Evolutionary conservation across 495 filamentous ascomycete species (phyloP), one percentile per base, ranked within the genome.

Genomic region (Aspergillus egyptiacus): DNA sequence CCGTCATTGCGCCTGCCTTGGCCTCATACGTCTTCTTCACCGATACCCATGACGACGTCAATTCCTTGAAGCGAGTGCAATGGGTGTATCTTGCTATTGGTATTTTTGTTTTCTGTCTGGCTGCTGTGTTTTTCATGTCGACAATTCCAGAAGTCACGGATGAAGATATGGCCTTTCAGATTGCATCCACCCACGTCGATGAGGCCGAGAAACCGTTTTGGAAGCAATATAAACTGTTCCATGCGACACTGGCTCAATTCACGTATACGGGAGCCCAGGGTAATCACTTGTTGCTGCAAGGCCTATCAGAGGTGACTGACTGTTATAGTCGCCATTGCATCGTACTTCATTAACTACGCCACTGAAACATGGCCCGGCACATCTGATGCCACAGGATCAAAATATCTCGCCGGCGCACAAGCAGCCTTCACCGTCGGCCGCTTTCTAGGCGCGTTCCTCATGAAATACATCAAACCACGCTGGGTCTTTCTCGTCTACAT

Each of bases 71-170:
- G 27, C 65, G 76, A 51, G 85, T 88, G 11, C 83, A 88, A 59
- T 88, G 82, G 81, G 81, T 84, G 3, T 89, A 89, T 61, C 73
- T 87, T 5, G 83, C 80, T 28, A 83, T 88, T 43, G 85, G 81
- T 11, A 67, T 68, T 64, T 87, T 88, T 57, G 84, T 87, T 40
- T 78, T 77, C 59, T 27, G 79, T 25, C 74, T 89, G 4, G 80
- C 81, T 13, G 57, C 77, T 40, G 68, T 84, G 38, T 88, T 88
- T 68, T 83, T 73, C 63, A 57, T 86, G 27, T 73, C 77, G 5
- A 70, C 70, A 0, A 83, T 88, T 30, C 84, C 84, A 22, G 83
- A 88, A 63, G 77, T 87, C 55, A 86, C 83, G 3, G 84, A 89
- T 56, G 82, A 83, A 24, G 83, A 87, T 61, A 86, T 86, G 81